These are phyloP conservation scores for Globisporangium barbulae DNA, from an alignment of 352 stramenopile genomes.

Conservation along the genomic window DNA sequence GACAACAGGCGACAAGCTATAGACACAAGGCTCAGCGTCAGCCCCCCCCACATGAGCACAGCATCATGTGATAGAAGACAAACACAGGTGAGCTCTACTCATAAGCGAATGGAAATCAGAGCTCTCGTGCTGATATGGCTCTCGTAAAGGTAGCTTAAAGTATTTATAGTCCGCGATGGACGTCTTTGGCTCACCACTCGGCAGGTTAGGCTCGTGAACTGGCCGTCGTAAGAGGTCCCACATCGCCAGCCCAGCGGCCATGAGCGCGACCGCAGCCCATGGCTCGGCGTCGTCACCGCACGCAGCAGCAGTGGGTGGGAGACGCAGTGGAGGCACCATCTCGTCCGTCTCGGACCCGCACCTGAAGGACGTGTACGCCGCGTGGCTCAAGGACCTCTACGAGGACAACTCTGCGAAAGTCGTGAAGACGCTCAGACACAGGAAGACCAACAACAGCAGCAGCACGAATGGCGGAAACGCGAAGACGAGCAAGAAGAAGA, in stretches of 20 bases:
- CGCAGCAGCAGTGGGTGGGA: not conserved
- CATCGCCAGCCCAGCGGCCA: not conserved
- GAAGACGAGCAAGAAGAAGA: constrained; percentile 28
- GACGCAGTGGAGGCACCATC: not conserved
- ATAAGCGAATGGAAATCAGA: not conserved
- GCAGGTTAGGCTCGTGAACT: no score
- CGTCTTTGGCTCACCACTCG: not conserved
- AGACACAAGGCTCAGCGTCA: not conserved
- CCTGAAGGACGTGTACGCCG: constrained; percentile 35
- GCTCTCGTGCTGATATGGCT: not conserved
- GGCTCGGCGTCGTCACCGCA: not conserved
- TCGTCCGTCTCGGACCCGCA: constrained; percentile 16
- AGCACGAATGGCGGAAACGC: not conserved
- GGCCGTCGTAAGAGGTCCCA: no score
- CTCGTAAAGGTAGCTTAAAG: not conserved
- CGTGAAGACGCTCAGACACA: constrained; percentile 22
- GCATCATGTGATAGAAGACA: not conserved
- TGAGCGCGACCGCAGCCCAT: not conserved
- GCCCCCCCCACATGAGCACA: not conserved
- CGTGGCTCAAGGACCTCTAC: constrained; percentile 41
- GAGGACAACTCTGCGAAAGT: constrained; percentile 33
- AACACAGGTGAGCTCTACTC: not conserved
- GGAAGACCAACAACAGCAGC: not conserved
- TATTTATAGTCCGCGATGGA: not conserved
- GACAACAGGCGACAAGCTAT: not conserved